Conservation (phyloP, 768 basidiomycete species). For the Psilocybe cubensis region DNA sequence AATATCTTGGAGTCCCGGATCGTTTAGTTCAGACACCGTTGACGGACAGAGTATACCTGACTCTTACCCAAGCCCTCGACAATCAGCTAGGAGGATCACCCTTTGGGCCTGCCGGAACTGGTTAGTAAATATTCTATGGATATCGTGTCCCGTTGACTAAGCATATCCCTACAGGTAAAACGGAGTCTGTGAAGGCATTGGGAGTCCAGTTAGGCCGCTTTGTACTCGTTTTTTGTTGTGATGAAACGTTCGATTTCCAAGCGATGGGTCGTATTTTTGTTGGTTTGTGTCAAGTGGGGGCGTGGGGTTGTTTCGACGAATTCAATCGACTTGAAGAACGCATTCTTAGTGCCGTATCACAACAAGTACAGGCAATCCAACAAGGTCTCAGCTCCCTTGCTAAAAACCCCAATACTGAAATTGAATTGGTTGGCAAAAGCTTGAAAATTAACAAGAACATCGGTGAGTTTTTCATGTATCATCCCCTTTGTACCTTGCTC, state of each 20-base stretch:
- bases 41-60: conserved; percentile 96
- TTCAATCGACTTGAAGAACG: conserved; percentile 98
- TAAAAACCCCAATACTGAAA: conserved; percentile 86
- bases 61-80: conserved; percentile 93
- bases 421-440: conserved; percentile 94
- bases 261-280: conserved; percentile 99
- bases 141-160: conserved; percentile 7
- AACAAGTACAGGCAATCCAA: conserved; percentile 98
- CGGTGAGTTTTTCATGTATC: conserved; percentile 45
- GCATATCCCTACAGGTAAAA: conserved; percentile 80
- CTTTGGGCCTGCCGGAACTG: conserved; percentile 98
- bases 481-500: neutral
- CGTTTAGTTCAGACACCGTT: conserved; percentile 97
- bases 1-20: conserved; percentile 96
- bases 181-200: conserved; percentile 98
- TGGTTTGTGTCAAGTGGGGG: conserved; percentile 97
- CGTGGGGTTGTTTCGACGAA: conserved; percentile 98
- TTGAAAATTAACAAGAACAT: conserved; percentile 94
- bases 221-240: conserved; percentile 99
- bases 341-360: conserved; percentile 96
- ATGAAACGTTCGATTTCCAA: conserved; percentile 99
- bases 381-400: conserved; percentile 86
- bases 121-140: conserved; percentile 38
- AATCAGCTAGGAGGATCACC: conserved; percentile 96
- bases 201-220: conserved; percentile 98